Evolutionary conservation across 108 stramenopile species (phyloP), one percentile per base, ranked within the genome.

Genomic region (Stephanodiscus minutulus): DNA sequence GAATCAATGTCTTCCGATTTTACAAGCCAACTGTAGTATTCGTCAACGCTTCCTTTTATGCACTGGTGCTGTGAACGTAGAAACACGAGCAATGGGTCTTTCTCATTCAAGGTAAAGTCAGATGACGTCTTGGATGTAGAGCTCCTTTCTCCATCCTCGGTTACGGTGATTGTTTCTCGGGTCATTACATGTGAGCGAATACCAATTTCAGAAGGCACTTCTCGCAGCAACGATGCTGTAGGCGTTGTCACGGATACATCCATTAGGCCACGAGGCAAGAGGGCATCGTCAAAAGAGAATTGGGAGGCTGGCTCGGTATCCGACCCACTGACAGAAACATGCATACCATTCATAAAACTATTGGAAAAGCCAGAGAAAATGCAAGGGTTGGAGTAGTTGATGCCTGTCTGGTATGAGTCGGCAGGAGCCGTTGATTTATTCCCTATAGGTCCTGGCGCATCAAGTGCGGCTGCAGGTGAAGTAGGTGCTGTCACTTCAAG

Each of bases 1-100:
- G 72, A 62, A 43, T 77, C 74, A 36, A 82, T 76, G 68, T 82
- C 81, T 55, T 82, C 76, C 1, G 61, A 64, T 37, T 81, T 72
- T 1, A 75, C 76, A 18, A 77, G 76, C 76, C 76, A 82, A 12
- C n/a, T 41, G 76, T 65, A 77, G 22, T 77, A 82, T 35, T 72
- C 81, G 2, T 70, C 72, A 12, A 66, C 57, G 33, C 25, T 68
- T 10, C 81, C 81, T 47, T 77, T 82, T 61, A 81, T 76, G 63
- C 80, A 81, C 31, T 24, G 36, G 1, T 71, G 64, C 22, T 81
- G 69, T n/a, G 60, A 36, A 37, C 64, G 70, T 62, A 77, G 37
- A 36, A 81, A 81, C 22, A 37, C 5, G 22, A 77, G 57, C 61
- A 81, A 52, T 73, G 48, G 73, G 22, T 80, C 69, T 25, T 80